Conservation (phyloP, 768 basidiomycete species). For the Suillus placidus region DNA sequence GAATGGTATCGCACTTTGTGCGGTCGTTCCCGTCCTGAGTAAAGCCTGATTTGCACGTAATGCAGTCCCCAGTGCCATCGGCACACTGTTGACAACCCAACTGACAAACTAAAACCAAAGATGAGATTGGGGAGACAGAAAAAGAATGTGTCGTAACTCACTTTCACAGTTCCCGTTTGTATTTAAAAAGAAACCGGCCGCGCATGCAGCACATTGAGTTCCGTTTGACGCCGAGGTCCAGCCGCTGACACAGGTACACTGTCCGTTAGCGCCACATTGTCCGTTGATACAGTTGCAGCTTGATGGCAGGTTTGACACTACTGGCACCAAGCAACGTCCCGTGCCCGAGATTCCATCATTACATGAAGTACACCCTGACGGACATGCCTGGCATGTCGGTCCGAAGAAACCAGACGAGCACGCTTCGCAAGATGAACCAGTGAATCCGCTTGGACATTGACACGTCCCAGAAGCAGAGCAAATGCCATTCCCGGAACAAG, state of each 20-base stretch:
- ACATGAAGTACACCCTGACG: slow-evolving; percentile 67
- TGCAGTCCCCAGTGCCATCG: slow-evolving; percentile 67
- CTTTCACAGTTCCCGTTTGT: slow-evolving; percentile 75
- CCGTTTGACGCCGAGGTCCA: slow-evolving; percentile 74
- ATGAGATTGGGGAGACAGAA: background rate
- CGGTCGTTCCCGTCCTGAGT: slow-evolving; percentile 66
- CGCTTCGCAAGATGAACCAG: slow-evolving; percentile 76
- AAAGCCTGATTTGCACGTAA: slow-evolving; percentile 70
- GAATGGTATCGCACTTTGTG: slow-evolving; percentile 63
- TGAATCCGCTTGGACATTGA: slow-evolving; percentile 72
- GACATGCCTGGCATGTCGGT: slow-evolving; percentile 68
- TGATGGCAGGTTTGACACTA: slow-evolving; percentile 54
- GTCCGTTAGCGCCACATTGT: slow-evolving; percentile 64
- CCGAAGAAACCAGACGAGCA: slow-evolving; percentile 81
- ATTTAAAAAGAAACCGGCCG: slow-evolving; percentile 72
- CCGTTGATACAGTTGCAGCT: slow-evolving; percentile 87
- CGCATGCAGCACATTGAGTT: slow-evolving; percentile 76
- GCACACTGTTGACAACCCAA: slow-evolving; percentile 75
- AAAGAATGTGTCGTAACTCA: slow-evolving; percentile 31
- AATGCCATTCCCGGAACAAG: slow-evolving; percentile 72
- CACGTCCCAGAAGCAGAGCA: slow-evolving; percentile 76
- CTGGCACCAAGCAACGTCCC: slow-evolving; percentile 65
- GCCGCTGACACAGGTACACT: slow-evolving; percentile 77
- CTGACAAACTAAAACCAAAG: slow-evolving; percentile 56
- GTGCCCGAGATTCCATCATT: slow-evolving; percentile 80